Base-by-base conservation (phyloP, 768 basidiomycete genomes). In the Tephrocybe sp. region DNA sequence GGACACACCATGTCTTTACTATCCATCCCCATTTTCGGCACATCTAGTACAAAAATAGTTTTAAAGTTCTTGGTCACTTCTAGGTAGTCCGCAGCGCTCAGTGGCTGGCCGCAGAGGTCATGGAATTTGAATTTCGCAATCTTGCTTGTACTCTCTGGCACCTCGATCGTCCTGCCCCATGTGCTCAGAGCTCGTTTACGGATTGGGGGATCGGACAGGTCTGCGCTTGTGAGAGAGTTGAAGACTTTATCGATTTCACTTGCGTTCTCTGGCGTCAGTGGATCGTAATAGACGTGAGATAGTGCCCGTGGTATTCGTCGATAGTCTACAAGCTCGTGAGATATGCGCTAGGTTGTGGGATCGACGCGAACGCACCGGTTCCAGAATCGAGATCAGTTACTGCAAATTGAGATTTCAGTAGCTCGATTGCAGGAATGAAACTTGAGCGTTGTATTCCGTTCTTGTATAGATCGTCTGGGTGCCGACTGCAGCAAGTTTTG, bases 401-500 rank as follows among this genome's bases (percentile, higher is more conserved):
- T 42, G 88, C 83, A 56, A 97, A 94, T 12, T 79, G 83, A 0
- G 83, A 70, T 72, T 97, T 98, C 58, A 99, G 81, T 24, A 98
- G 78, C 42, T 98, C 90, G 53, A 99, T 98, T 23, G 93, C 87
- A 9, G 97, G 97, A 40, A 98, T 64, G 71, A 99, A 99, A 62
- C 93, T 95, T 3, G 88, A 81, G 3, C 97, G 83, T 66, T 99
- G 97, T 37, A 99, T 97, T 0, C 97, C 97, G 57, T 98, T 98
- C 81, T 96, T 95, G 76, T 99, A 99, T 1, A 99, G 77, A 25
- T 98, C 92, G 61, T 98, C 89, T 2, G 97, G 97, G 65, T 97
- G 93, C 53, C 97, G 97, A 71, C 96, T 99, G 59, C 1, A 3
- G 34, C 28, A 28, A 41, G 23, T 17, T 26, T n/a, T 14, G 34